Percentiles rank a stretch among this genome's conserved stretches.
Evolutionary conservation across 2,329 filamentous ascomycete species (phyloP).

Genomic region (Ceratocystis harringtonii): DNA sequence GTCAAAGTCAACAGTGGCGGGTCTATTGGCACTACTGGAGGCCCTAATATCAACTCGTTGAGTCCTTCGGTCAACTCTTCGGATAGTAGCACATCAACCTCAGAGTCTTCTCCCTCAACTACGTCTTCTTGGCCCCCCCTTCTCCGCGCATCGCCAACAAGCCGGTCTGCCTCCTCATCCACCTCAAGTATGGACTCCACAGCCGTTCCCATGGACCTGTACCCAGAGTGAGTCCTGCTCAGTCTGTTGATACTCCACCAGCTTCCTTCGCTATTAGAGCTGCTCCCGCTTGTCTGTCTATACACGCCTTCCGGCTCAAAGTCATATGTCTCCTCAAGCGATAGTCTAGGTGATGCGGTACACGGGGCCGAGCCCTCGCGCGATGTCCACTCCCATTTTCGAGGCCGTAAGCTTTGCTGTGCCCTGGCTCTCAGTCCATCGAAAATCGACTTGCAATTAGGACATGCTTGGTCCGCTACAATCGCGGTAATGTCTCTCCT

Average conservation of each 20-base stretch:
- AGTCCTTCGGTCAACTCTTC: not conserved
- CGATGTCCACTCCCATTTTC: not conserved
- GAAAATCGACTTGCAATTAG: not conserved
- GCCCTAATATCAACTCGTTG: not conserved
- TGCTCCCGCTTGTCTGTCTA: not conserved
- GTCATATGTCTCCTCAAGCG: not conserved
- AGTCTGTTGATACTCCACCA: not conserved
- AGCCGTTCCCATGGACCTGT: not conserved
- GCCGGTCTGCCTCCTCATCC: not conserved
- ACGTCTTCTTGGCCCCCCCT: not conserved
- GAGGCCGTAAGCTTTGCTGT: not conserved
- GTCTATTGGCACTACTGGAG: not conserved
- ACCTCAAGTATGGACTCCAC: constrained; percentile 1
- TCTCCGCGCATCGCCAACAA: not conserved
- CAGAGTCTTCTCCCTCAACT: not conserved
- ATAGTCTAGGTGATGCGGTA: not conserved
- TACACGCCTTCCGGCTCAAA: not conserved
- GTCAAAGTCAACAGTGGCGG: not conserved
- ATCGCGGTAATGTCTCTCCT: not conserved
- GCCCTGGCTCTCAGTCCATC: not conserved
- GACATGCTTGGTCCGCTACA: not conserved
- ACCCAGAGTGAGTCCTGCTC: not conserved
- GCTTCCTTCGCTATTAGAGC: not conserved
- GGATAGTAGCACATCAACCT: not conserved
- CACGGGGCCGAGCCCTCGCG: not conserved